Evolutionary conservation across 495 filamentous ascomycete genomes (phyloP), one percentile per base, ranked within the genome.

Genomic region (Ramalina peruviana): DNA sequence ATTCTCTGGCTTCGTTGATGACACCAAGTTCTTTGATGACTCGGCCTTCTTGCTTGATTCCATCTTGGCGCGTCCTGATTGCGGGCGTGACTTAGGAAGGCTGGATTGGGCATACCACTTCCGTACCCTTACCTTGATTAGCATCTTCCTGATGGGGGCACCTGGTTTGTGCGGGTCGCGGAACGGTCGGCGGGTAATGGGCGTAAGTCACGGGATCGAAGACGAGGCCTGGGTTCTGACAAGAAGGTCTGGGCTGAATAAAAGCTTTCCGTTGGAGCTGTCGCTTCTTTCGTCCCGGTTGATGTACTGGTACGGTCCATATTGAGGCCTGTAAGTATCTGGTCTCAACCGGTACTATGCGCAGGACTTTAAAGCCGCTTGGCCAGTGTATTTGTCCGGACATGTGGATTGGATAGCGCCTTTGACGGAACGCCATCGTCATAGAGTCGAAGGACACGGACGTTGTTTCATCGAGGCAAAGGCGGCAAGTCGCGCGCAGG

Each of bases 1-100:
- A 0, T 33, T 9, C 40, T 41, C 12, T 10, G 16, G 17, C 16
- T 23, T 41, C 21, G 17, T 16, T 41, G 40, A 41, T 21, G 19
- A 25, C 27, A 23, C 53, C 6, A 25, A 25, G 16, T 13, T 13
- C 16, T 39, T 36, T 1, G 21, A 23, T 13, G 51, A 43, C 19
- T 48, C 46, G n/a, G 26, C 16, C 19, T 71, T 76, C 72, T 78
- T 79, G 57, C 20, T 40, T 1, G 66, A 63, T 13, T 73, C 75
- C 27, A 74, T 69, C 55, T 76, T 76, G 49, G 77, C 76, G 62
- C 19, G 19, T 25, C 23, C 23, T 25, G 0, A 25, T 25, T 25
- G 23, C 23, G 23, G 23, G 23, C 6, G 23, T 25, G 23, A 25
- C 1, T 25, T 25, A 25, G 23, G 3, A 25, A 25, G 23, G 23